These are phyloP conservation scores for Digitaria exilis DNA, from an alignment of 202 grass and related monocot genomes.

Conservation along the genomic window DNA sequence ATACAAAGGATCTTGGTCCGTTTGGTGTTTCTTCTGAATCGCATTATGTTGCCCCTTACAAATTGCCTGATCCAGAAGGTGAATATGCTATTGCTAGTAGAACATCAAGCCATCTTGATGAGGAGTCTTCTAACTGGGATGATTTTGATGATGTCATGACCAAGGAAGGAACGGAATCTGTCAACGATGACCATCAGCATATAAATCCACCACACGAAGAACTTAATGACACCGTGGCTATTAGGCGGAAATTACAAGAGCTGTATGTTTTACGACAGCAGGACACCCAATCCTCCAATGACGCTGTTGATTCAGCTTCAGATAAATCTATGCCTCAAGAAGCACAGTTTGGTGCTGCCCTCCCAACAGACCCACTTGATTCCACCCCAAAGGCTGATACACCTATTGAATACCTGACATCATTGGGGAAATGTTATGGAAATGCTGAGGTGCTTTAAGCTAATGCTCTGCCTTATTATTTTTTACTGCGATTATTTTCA, in stretches of 20 bases:
- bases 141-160: constrained; percentile 35
- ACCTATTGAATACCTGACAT: constrained; percentile 30
- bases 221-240: constrained; percentile 30
- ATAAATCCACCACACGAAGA: constrained; percentile 13
- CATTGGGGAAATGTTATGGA: constrained; percentile 14
- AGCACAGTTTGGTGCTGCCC: constrained; percentile 25
- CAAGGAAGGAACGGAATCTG: constrained; percentile 31
- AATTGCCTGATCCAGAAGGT: constrained; percentile 31
- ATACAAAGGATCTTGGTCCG: constrained; percentile 39
- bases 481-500: constrained; percentile 18
- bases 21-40: constrained; percentile 34
- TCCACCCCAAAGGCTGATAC: constrained; percentile 28
- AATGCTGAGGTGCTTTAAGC: constrained; percentile 53
- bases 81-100: constrained; percentile 27
- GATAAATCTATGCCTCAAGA: constrained; percentile 38
- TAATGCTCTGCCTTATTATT: constrained; percentile 22
- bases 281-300: constrained; percentile 9
- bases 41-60: not conserved
- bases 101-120: constrained; percentile 34
- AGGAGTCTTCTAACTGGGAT: constrained; percentile 50
- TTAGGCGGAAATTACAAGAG: constrained; percentile 47
- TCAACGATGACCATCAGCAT: constrained; percentile 5
- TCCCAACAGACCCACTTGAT: constrained; percentile 30
- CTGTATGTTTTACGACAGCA: constrained; percentile 42
- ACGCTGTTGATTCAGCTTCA: constrained; percentile 31